These are phyloP conservation scores for Naganishia vaughanmartiniae DNA, from an alignment of 768 basidiomycete species.

Conservation along the genomic window DNA sequence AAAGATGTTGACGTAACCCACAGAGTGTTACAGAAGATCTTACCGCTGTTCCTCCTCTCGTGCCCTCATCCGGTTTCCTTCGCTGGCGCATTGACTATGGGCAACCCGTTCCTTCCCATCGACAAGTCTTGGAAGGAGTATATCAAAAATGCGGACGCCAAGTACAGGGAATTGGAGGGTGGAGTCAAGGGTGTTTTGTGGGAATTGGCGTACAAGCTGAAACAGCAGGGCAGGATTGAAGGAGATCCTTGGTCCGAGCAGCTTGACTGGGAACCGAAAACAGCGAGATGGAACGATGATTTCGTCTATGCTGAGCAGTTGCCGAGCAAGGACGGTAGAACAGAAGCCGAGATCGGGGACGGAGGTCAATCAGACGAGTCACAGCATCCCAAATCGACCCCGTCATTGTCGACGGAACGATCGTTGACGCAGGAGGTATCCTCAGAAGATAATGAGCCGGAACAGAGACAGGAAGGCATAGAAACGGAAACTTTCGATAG, in stretches of 20 bases:
- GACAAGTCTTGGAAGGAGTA: constrained; percentile 87
- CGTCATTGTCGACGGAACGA: not conserved
- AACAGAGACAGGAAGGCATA: not conserved
- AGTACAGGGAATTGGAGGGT: constrained; percentile 69
- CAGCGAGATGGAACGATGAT: constrained; percentile 44
- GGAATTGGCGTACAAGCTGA: constrained; percentile 65
- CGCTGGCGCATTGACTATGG: constrained; percentile 86
- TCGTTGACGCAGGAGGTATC: not conserved
- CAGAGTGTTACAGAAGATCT: constrained; percentile 68
- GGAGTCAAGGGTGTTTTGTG: constrained; percentile 64
- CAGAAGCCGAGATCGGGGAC: not conserved
- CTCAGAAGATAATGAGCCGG: not conserved
- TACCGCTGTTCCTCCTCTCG: constrained; percentile 74
- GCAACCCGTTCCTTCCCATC: constrained; percentile 83
- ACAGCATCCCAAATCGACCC: not conserved
- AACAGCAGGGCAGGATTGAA: constrained; percentile 59
- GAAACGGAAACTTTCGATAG: not conserved
- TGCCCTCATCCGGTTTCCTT: constrained; percentile 94
- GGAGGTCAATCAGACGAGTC: not conserved
- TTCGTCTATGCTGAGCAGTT: constrained; percentile 1
- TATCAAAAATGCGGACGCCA: constrained; percentile 70
- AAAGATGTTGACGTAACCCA: constrained; percentile 82
- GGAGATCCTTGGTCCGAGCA: constrained; percentile 81
- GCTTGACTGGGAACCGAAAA: constrained; percentile 91
- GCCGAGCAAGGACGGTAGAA: not conserved